Evolutionary conservation across 1,284 basidiomycete species (phyloP).

Genomic region (Ustilago xerochloae): DNA sequence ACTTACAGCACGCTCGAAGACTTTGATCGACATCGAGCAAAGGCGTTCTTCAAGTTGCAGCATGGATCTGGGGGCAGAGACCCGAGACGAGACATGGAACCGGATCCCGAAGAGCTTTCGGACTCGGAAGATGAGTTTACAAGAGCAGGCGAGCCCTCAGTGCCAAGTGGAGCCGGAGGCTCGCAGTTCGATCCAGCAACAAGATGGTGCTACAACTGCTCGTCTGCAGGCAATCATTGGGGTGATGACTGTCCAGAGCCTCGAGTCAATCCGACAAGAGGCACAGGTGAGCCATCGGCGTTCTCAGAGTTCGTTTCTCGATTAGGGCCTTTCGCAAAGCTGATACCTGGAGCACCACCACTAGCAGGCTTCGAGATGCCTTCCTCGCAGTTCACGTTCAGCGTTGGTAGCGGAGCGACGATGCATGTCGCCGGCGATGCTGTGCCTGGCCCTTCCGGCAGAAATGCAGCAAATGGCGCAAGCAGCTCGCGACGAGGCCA

Average conservation of each 20-base stretch:
- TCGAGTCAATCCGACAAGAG: constrained; percentile 72
- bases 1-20: constrained; percentile 77
- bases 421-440: constrained; percentile 42
- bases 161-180: constrained; percentile 6
- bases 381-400: constrained; percentile 46
- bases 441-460: constrained; percentile 2
- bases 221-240: constrained; percentile 77
- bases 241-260: constrained; percentile 83
- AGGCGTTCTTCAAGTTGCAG: constrained; percentile 25
- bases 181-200: constrained; percentile 68
- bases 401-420: constrained; percentile 32
- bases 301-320: constrained; percentile 78
- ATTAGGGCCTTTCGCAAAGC: constrained; percentile 79
- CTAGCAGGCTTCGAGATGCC: constrained; percentile 29
- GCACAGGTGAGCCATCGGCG: constrained; percentile 76
- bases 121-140: constrained; percentile 38
- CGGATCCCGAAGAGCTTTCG: constrained; percentile 27
- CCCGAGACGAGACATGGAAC: constrained; percentile 12
- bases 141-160: constrained; percentile 13
- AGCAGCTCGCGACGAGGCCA: constrained; percentile 6
- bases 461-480: constrained; percentile 5
- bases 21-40: constrained; percentile 65
- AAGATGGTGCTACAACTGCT: constrained; percentile 90
- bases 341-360: constrained; percentile 31
- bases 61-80: constrained; percentile 14